Evolutionary conservation across 2,329 filamentous ascomycete species (phyloP).

Genomic region (Intubia oerlemansii): DNA sequence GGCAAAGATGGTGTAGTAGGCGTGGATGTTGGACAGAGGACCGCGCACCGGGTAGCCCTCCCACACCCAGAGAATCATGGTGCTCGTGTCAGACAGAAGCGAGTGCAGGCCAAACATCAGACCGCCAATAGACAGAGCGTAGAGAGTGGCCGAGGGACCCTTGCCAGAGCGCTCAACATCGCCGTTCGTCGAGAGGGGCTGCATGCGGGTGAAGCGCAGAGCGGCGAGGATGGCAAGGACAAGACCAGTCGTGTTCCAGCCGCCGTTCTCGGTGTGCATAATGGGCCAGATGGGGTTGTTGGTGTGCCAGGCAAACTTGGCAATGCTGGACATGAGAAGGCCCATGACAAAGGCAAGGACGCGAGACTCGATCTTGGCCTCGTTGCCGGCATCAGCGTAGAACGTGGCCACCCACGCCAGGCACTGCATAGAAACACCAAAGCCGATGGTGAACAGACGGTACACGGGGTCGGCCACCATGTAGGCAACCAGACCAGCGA

Average conservation of each 20-base stretch:
- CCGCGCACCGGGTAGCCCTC: slow-evolving; percentile 84
- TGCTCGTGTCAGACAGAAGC: slow-evolving; percentile 86
- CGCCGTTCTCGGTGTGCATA: slow-evolving; percentile 74
- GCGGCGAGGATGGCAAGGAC: slow-evolving; percentile 54
- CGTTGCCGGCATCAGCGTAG: slow-evolving; percentile 55
- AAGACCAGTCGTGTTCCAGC: slow-evolving; percentile 75
- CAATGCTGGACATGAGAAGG: slow-evolving; percentile 62
- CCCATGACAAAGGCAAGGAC: slow-evolving; percentile 65
- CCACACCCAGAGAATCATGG: slow-evolving; percentile 98
- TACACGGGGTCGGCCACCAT: slow-evolving; percentile 48
- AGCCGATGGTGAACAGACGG: slow-evolving; percentile 62
- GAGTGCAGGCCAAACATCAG: slow-evolving; percentile 82
- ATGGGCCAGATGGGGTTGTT: slow-evolving; percentile 97
- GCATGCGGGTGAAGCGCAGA: slow-evolving; percentile 50
- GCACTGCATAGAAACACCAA: slow-evolving; percentile 61
- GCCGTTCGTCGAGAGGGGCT: slow-evolving; percentile 22
- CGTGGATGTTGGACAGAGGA: slow-evolving; percentile 75
- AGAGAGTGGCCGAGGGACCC: slow-evolving; percentile 19
- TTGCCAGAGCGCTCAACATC: slow-evolving; percentile 7
- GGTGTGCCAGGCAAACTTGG: slow-evolving; percentile 83
- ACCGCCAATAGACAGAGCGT: slow-evolving; percentile 61
- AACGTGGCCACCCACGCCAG: slow-evolving; percentile 70
- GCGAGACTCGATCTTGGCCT: slow-evolving; percentile 57
- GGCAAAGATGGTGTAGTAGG: slow-evolving; percentile 61
- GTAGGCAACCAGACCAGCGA: slow-evolving; percentile 57